Evolutionary conservation across 1,139 yeast species (phyloP).

Genomic region (Yamadazyma atlantica): DNA sequence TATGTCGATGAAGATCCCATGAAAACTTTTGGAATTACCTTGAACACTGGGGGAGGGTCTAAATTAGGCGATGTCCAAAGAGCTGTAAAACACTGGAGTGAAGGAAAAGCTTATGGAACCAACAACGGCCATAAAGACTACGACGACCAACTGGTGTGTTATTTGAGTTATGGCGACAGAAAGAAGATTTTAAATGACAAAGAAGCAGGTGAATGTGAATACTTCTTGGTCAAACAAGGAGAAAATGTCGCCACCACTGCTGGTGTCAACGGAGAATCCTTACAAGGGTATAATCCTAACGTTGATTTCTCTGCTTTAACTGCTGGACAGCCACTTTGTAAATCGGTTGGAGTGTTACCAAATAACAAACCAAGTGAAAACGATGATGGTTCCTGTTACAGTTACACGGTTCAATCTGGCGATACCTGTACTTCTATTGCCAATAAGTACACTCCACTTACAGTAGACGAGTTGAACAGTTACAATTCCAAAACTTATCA

Average conservation of each 20-base stretch:
- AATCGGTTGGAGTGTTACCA: slow-evolving; percentile 11
- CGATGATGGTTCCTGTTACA: slow-evolving; percentile 12
- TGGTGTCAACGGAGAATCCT: slow-evolving; percentile 12
- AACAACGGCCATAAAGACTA: slow-evolving; percentile 8
- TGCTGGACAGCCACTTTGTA: slow-evolving; percentile 13
- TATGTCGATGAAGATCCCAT: slow-evolving; percentile 11
- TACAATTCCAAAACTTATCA: slow-evolving; percentile 13
- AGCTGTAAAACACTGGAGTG: slow-evolving; percentile 13
- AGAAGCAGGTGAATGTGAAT: slow-evolving; percentile 12
- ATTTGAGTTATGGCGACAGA: slow-evolving; percentile 10
- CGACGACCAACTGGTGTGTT: slow-evolving; percentile 6
- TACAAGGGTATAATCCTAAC: slow-evolving; percentile 14
- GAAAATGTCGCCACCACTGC: slow-evolving; percentile 7
- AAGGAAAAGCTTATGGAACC: slow-evolving; percentile 8
- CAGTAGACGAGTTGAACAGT: slow-evolving; percentile 9
- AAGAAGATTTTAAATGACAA: slow-evolving; percentile 9
- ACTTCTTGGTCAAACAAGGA: slow-evolving; percentile 6
- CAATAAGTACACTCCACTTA: slow-evolving; percentile 9
- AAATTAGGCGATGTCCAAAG: slow-evolving; percentile 9
- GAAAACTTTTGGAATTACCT: slow-evolving; percentile 10
- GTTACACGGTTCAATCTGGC: slow-evolving; percentile 10
- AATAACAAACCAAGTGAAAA: slow-evolving; percentile 9
- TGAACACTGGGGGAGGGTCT: slow-evolving; percentile 11
- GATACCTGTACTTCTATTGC: slow-evolving; percentile 12
- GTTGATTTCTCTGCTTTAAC: slow-evolving; percentile 10